Conservation (phyloP, 2,329 filamentous ascomycete genomes). For the Aspergillus ruber region DNA sequence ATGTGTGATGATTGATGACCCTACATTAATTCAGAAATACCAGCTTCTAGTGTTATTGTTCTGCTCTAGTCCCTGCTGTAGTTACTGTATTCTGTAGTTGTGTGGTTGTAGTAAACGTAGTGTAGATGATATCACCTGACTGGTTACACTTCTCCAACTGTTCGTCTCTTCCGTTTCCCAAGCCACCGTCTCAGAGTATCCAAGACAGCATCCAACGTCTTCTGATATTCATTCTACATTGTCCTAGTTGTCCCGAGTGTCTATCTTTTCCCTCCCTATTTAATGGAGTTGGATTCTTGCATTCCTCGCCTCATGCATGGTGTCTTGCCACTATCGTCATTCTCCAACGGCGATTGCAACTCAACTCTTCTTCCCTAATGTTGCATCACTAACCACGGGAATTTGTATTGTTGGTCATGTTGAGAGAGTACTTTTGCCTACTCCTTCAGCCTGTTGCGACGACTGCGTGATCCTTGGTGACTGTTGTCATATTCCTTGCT, state of each 20-base stretch:
- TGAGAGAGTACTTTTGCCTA: background rate
- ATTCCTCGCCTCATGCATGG: conserved; percentile 10
- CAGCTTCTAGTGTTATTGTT: background rate
- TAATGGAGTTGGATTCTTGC: background rate
- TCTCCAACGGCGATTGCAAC: conserved; percentile 3
- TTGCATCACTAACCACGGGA: background rate
- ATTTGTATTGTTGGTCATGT: background rate
- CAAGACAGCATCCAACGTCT: too few relatives aligned
- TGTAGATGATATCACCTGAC: background rate
- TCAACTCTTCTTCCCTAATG: background rate
- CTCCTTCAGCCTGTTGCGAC: background rate
- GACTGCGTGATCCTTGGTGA: background rate
- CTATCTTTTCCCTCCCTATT: background rate
- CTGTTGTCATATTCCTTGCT: background rate
- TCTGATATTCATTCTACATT: too few relatives aligned
- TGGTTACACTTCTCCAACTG: background rate
- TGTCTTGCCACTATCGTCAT: conserved; percentile 10
- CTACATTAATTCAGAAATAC: background rate
- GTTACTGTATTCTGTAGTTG: background rate
- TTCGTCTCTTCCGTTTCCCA: background rate
- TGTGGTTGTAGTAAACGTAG: too few relatives aligned
- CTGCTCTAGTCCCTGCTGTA: background rate
- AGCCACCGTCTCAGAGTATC: too few relatives aligned
- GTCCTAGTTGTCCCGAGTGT: too few relatives aligned
- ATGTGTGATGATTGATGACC: conserved; percentile 25